Evolutionary conservation across 2,329 filamentous ascomycete species (phyloP).

Genomic region (Ascochyta koolunga): DNA sequence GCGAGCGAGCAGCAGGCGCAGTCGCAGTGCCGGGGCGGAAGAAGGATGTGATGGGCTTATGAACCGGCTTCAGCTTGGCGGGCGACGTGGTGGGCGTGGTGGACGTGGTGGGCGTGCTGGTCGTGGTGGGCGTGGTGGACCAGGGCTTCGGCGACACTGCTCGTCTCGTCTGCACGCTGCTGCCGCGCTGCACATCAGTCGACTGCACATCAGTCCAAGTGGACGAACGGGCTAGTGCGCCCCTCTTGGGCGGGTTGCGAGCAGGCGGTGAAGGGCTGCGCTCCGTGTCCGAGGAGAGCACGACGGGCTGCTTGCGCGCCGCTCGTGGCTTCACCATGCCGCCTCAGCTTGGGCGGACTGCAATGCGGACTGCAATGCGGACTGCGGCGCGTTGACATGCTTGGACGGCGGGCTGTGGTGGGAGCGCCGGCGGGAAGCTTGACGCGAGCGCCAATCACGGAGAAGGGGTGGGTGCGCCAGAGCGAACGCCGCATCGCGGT

Average conservation of each 20-base stretch:
- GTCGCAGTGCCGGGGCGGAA: constrained; percentile 51
- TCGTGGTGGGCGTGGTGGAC: constrained; percentile 12
- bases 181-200: constrained; percentile 24
- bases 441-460: constrained; percentile 14
- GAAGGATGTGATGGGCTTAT: constrained; percentile 57
- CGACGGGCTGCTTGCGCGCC: constrained; percentile 44
- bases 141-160: constrained; percentile 30
- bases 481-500: neutral
- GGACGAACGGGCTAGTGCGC: constrained; percentile 31
- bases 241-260: constrained; percentile 37
- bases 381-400: constrained; percentile 38
- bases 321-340: constrained; percentile 50
- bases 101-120: constrained; percentile 11
- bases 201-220: constrained; percentile 24
- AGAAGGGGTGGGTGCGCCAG: neutral
- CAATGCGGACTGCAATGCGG: constrained; percentile 11
- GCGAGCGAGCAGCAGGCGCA: constrained; percentile 43
- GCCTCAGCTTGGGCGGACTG: constrained; percentile 33
- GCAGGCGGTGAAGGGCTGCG: constrained; percentile 38
- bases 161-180: constrained; percentile 29
- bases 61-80: constrained; percentile 46
- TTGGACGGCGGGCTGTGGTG: constrained; percentile 23
- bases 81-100: constrained; percentile 39
- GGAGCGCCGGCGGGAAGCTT: constrained; percentile 11
- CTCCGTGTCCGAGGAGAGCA: constrained; percentile 46